Base-by-base conservation (phyloP, 2,329 filamentous ascomycete genomes). In the Myriosclerotinia scirpicola region DNA sequence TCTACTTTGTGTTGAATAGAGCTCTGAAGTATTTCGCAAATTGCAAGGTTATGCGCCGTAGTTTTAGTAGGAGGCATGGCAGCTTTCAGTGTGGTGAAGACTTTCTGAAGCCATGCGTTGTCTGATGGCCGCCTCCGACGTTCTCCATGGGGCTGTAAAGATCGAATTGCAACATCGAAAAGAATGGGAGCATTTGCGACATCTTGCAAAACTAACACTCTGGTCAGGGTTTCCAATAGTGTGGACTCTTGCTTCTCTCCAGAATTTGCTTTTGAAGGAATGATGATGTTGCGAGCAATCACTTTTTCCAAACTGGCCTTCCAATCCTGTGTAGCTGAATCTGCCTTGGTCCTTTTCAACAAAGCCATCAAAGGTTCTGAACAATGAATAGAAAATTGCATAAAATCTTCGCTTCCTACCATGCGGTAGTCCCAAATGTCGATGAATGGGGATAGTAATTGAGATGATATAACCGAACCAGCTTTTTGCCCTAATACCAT, bases 71-170 rank as follows among this genome's bases (percentile, higher is more conserved):
- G 48, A 3, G 68, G 61, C 64, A 77, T 71, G n/a, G 71, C 69
- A 65, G 69, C 56, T 58, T 69, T 70, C 2, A 77, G 56, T 2
- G 70, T 68, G 34, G 78, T 76, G 65, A 83, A 83, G n/a, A 82
- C 73, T 3, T 77, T 78, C 71, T 83, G 81, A 60, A 85, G 71
- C 82, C 82, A 84, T 17, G 78, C 75, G 50, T 79, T 79, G 72
- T 84, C 82, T 34, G 78, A 73, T 9, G 77, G 78, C 69, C 81
- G 78, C 48, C 78, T 75, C 59, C 81, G 80, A 55, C 80, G 80
- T 14, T 78, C 77, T 66, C 79, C 76, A 66, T 79, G 76, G 22
- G 79, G 62, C n/a, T 74, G 79, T 20, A 82, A 76, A 46, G 79
- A 80, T 46, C 80, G 78, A 34, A 80, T 78, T 4, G 81, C 80